A percentile compares a stretch with the other conserved stretches of the same genome.
Conservation (phyloP, 1,284 basidiomycete genomes). For the Naganishia cerealis region DNA sequence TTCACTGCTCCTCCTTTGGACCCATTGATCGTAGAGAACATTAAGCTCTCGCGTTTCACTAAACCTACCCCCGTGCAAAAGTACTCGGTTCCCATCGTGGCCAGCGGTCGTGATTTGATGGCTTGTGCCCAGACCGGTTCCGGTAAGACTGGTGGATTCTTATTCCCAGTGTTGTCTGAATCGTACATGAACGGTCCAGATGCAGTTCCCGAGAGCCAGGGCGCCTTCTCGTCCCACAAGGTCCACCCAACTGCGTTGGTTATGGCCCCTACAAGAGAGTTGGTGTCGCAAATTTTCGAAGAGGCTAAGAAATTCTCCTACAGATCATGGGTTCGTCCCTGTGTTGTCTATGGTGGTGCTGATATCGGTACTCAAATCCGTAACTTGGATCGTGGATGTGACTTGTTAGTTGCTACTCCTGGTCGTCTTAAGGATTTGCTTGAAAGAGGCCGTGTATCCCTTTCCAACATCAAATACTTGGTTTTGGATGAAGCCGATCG, state of each 20-base stretch:
- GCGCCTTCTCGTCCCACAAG: constrained; percentile 64
- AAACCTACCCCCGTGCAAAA: constrained; percentile 98
- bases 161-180: constrained; percentile 97
- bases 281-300: constrained; percentile 98
- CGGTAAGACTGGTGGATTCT: constrained; percentile 97
- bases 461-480: constrained; percentile 94
- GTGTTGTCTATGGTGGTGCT: constrained; percentile 98
- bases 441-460: constrained; percentile 93
- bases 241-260: constrained; percentile 94
- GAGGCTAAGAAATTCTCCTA: constrained; percentile 99
- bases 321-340: constrained; percentile 97
- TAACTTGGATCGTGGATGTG: constrained; percentile 92
- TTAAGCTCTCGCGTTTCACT: constrained; percentile 84
- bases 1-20: constrained; percentile 91
- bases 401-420: constrained; percentile 95
- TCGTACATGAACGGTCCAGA: constrained; percentile 83
- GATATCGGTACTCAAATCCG: constrained; percentile 95
- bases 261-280: constrained; percentile 94
- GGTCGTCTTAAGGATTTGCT: constrained; percentile 98
- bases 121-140: constrained; percentile 99
- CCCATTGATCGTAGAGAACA: constrained; percentile 91
- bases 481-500: constrained; percentile 99
- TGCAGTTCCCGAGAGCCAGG: constrained; percentile 62
- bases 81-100: constrained; percentile 98
- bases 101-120: constrained; percentile 88